Evolutionary conservation across 139 green algal genomes (phyloP).

Genomic region (Tetraselmis chui): DNA sequence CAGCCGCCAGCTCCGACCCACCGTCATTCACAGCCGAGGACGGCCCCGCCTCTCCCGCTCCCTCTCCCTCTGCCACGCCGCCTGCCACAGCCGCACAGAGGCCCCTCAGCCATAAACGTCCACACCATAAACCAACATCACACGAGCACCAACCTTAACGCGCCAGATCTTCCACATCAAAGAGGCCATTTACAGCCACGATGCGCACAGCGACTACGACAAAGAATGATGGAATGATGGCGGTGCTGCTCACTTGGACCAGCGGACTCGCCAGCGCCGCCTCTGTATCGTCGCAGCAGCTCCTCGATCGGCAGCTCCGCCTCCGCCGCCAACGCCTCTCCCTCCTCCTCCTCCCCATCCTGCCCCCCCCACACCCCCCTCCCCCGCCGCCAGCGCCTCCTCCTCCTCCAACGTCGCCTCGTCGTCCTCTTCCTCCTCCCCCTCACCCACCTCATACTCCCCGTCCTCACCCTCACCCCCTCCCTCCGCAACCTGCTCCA

Average conservation of each 20-base stretch:
- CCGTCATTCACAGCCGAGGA: neutral
- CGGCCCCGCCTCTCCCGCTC: neutral
- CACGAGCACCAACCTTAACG: too few relatives aligned
- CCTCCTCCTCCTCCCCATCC: neutral
- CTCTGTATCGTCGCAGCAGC: neutral
- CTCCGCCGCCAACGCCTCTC: neutral
- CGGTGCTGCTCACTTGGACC: too few relatives aligned
- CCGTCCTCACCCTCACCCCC: neutral
- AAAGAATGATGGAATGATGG: too few relatives aligned
- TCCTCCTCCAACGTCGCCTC: conserved; percentile 10
- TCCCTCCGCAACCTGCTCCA: neutral
- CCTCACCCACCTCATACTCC: neutral
- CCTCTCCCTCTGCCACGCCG: neutral
- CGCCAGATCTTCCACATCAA: too few relatives aligned
- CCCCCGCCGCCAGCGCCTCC: neutral
- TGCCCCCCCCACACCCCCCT: neutral
- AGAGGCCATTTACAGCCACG: too few relatives aligned
- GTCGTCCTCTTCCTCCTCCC: conserved; percentile 8
- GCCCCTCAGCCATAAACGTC: too few relatives aligned
- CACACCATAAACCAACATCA: too few relatives aligned
- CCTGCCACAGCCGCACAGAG: too few relatives aligned
- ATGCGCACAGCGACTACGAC: too few relatives aligned
- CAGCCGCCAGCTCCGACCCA: neutral
- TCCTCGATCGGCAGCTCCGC: neutral
- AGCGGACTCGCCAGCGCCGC: neutral